Evolutionary conservation across 257 asterid genomes (phyloP).

Genomic region (Scutellaria minor): DNA sequence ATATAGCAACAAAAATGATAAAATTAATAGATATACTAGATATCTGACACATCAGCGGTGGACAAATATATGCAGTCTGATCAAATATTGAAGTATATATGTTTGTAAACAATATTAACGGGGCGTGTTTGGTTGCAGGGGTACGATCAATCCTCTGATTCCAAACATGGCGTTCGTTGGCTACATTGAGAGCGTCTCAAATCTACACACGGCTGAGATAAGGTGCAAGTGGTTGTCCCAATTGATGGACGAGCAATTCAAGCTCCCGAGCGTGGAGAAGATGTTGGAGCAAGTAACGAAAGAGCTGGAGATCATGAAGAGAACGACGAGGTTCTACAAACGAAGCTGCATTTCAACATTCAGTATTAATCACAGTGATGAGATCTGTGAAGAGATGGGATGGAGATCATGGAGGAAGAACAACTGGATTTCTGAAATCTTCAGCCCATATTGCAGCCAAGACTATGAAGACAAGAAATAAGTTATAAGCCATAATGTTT

Average conservation of each 20-base stretch:
- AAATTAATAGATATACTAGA: too few species aligned
- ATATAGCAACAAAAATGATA: too few species aligned
- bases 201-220: conserved; percentile 87
- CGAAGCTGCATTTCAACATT: conserved; percentile 90
- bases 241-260: conserved; percentile 58
- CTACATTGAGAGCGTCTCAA: conserved; percentile 84
- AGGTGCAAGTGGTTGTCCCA: conserved; percentile 85
- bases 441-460: conserved; percentile 86
- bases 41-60: background rate
- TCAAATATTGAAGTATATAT: background rate
- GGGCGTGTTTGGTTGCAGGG: conserved; percentile 50
- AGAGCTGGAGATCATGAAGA: conserved; percentile 84
- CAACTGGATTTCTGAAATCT: conserved; percentile 77
- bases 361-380: conserved; percentile 87
- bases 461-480: conserved; percentile 56
- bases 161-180: conserved; percentile 93
- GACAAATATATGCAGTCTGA: too few species aligned
- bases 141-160: conserved; percentile 81
- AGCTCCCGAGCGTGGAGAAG: conserved; percentile 65
- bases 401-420: conserved; percentile 87
- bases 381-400: conserved; percentile 92
- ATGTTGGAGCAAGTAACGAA: conserved; percentile 65
- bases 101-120: too few species aligned
- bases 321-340: conserved; percentile 74
- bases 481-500: conserved; percentile 11